Base-by-base conservation (phyloP, 257 asterid genomes). In the Phtheirospermum japonicum region DNA sequence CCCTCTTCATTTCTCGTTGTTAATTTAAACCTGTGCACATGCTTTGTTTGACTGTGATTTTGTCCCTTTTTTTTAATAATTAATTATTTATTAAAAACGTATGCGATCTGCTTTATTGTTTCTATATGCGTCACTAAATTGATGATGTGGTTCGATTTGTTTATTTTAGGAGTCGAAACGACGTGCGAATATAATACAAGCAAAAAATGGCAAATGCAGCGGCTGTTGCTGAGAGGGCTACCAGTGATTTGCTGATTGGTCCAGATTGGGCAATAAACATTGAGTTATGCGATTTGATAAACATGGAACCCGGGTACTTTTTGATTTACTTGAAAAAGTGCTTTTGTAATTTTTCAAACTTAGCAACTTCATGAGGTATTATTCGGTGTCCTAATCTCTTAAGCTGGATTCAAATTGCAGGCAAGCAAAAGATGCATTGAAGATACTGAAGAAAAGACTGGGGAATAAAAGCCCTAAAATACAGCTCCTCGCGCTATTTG, bases 201-300 rank as follows among this genome's bases (percentile, higher is more conserved):
- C 53, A 51, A 76, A 67, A 74, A 49, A 93, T 93, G 99, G 93
- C 91, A 17, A 89, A 76, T 65, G 97, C 94, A 13, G 97, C 83
- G 18, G 87, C 90, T 42, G 69, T 89, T 82, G 94, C 96, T 62
- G 99, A 93, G 78, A 87, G 99, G 76, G 99, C 99, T 28, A 93
- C 97, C 4, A 87, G 91, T 79, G 99, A 93, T 71, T 59, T 77
- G 82, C 80, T 93, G 82, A 79, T 75, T 74, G 99, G 97, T 74
- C 99, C 99, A 45, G 99, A 93, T 74, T 93, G 99, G 99, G 96
- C 97, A 37, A 82, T 93, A 36, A 93, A 93, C 72, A 75, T 93
- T 8, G 99, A 93, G 83, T 90, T 93, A 19, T 93, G 99, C 45
- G 99, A 93, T 73, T 71, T 87, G 33, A 79, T 89, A 45, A 93